phyloP scores from a whole-genome alignment of 768 basidiomycete species.

The Trichaptum fuscoviolaceum region DNA sequence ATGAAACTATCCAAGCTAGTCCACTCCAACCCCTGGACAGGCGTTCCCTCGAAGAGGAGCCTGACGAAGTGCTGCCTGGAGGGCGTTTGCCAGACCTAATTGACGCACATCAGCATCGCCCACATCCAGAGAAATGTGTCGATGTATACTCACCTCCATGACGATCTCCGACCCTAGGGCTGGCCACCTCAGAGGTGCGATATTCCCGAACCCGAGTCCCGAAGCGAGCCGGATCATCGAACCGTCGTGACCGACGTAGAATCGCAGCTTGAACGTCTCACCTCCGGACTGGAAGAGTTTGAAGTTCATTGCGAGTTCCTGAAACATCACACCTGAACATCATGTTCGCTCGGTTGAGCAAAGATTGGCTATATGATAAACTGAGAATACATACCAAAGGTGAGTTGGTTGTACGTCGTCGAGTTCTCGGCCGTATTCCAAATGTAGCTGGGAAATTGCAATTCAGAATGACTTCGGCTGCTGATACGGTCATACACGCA shows the following conservation, averaged over 20 bases:
- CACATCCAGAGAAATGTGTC: not conserved
- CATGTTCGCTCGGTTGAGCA: not conserved
- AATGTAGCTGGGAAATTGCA: constrained; percentile 34
- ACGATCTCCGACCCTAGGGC: constrained; percentile 42
- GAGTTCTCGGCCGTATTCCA: constrained; percentile 44
- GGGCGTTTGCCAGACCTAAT: constrained; percentile 35
- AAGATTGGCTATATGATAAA: not conserved
- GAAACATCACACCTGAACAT: constrained; percentile 38
- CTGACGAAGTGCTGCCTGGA: constrained; percentile 30
- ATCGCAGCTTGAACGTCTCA: constrained; percentile 31
- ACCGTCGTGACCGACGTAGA: constrained; percentile 46
- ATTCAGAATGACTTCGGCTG: not conserved
- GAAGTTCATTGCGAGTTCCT: constrained; percentile 38
- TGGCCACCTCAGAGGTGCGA: constrained; percentile 31
- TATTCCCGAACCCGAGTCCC: constrained; percentile 35
- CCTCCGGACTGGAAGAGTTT: constrained; percentile 26
- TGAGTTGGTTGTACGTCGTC: constrained; percentile 36
- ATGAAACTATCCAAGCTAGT: constrained; percentile 30
- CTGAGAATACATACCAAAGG: constrained; percentile 30
- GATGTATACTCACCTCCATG: constrained; percentile 32
- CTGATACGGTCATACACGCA: constrained; percentile 14
- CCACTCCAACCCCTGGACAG: constrained; percentile 33
- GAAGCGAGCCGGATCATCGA: constrained; percentile 38
- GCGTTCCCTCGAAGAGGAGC: constrained; percentile 39
- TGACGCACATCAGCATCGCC: not conserved